Evolutionary conservation across 331 rosid species (phyloP).

Genomic region (Acacia pycnantha): DNA sequence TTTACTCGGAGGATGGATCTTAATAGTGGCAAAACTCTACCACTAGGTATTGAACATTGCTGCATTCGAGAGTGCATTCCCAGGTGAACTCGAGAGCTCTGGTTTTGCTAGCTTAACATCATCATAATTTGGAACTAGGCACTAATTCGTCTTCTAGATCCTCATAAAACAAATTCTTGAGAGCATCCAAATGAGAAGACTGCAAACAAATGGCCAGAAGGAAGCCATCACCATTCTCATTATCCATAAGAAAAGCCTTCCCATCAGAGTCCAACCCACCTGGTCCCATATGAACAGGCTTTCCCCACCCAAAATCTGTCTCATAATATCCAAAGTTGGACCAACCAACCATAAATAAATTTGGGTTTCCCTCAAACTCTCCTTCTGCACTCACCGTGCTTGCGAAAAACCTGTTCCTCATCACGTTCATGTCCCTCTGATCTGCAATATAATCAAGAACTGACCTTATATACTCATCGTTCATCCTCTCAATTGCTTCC

Average conservation of each 20-base stretch:
- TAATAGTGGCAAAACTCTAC: too few species aligned
- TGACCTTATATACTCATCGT: neutral
- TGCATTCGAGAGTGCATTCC: too few species aligned
- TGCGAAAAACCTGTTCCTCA: neutral
- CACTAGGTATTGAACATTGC: too few species aligned
- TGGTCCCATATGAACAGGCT: slow-evolving; percentile 8
- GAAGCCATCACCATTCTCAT: slow-evolving; percentile 6
- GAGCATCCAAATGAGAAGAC: neutral
- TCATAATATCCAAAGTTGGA: neutral
- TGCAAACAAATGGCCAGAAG: slow-evolving; percentile 7
- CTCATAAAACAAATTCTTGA: slow-evolving; percentile 16
- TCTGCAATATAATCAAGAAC: neutral
- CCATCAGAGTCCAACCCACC: neutral
- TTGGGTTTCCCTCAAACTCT: slow-evolving; percentile 10
- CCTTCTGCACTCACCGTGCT: neutral
- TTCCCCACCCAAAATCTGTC: slow-evolving; percentile 20
- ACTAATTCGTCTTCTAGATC: neutral
- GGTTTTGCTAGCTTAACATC: neutral
- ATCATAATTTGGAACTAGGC: neutral
- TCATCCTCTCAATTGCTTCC: neutral
- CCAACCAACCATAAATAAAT: slow-evolving; percentile 1
- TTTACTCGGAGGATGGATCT: too few species aligned
- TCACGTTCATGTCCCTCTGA: neutral
- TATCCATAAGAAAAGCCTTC: neutral
- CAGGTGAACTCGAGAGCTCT: too few species aligned